Evolutionary conservation across 768 basidiomycete species (phyloP), one percentile per base, ranked within the genome.

Genomic region (Auricularia heimuer): DNA sequence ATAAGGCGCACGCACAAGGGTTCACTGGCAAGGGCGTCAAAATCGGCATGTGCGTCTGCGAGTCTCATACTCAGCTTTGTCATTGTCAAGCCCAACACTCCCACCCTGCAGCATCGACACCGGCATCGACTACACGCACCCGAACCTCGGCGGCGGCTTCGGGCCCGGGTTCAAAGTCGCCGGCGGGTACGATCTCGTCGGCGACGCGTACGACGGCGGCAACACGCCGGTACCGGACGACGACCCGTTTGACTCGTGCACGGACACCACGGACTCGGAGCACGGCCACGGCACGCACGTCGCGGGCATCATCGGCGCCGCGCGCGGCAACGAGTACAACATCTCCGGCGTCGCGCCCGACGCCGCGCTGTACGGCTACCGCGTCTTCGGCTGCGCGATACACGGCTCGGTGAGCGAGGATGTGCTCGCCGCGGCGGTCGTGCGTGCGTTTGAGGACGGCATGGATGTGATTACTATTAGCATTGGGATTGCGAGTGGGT

Each of bases 271-370:
- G 7, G 54, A 42, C 39, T 54, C 63, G 79, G 78, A 77, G 7
- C 29, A n/a, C 29, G n/a, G 29, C n/a, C 81, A 82, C 66, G 83
- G 84, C 47, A 85, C 83, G 2, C 66, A 67, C 29, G 66, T 67
- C 18, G 64, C 66, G 3, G 66, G 66, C 34, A 74, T 73, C 65
- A 69, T 74, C 67, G 76, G 70, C 18, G 71, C 73, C 12, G 47
- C 68, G 36, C 62, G 68, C 10, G 71, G 67, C 54, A 77, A 77
- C 68, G 61, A 67, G 51, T 73, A 73, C 67, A 74, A 72, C 69
- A 71, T 77, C 34, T 71, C 73, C 60, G 89, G 89, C 64, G 87
- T 88, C 45, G 88, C 89, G 2, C 87, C 81, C 65, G 78, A 80
- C 1, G 84, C 87, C 0, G 79, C 79, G 1, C 72, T 88, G 42